A percentile compares a stretch with the other conserved stretches of the same genome.
Conservation (phyloP, 2,329 filamentous ascomycete species). For the Fusarium nanum region DNA sequence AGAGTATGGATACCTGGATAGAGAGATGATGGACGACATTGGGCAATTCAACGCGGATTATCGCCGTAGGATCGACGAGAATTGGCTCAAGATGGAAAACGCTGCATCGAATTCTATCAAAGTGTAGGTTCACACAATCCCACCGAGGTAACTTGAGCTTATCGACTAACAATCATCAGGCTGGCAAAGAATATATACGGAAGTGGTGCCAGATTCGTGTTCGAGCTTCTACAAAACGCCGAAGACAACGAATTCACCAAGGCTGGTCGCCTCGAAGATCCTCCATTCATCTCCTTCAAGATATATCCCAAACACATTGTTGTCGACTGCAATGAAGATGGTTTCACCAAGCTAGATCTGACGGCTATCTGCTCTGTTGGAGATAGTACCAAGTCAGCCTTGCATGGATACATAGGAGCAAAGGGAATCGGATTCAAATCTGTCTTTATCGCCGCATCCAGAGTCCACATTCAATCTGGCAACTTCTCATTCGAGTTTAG, state of each 20-base stretch:
- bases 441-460: neutral
- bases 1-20: conserved; percentile 20
- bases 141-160: too few species aligned
- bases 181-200: conserved; percentile 35
- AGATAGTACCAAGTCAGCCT: conserved; percentile 13
- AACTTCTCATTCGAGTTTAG: neutral
- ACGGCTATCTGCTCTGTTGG: conserved; percentile 33
- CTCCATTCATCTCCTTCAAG: conserved; percentile 28
- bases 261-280: accelerated
- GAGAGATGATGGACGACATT: conserved; percentile 37
- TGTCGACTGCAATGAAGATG: conserved; percentile 39
- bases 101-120: conserved; percentile 30
- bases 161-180: too few species aligned
- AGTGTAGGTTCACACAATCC: conserved; percentile 21
- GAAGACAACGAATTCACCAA: conserved; percentile 28
- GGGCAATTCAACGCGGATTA: conserved; percentile 22
- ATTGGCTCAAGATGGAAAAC: conserved; percentile 30
- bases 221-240: conserved; percentile 40
- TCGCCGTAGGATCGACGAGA: conserved; percentile 32
- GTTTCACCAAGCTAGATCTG: conserved; percentile 13
- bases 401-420: neutral
- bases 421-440: neutral
- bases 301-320: conserved; percentile 24
- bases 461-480: neutral
- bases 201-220: conserved; percentile 33